Evolutionary conservation across 2,329 filamentous ascomycete genomes (phyloP), one percentile per base, ranked within the genome.

Genomic region (Pyrenophora teres): DNA sequence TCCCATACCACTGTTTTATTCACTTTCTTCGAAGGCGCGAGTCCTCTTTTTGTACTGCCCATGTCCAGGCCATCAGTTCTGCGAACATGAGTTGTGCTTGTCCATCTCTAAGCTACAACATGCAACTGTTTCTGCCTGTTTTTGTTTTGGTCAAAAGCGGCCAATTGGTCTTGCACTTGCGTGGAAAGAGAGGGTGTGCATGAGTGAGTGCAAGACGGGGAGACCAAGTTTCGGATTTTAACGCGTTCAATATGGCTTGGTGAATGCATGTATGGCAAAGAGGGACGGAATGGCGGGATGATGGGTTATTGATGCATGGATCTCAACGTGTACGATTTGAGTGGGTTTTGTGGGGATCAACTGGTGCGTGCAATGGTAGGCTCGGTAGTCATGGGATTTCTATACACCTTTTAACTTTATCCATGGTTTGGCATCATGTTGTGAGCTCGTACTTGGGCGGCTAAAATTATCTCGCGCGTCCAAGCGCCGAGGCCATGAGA

Each of bases 1-100:
- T 62, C 58, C 48, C 70, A 73, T 71, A 71, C 69, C 67, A 69
- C 58, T 58, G 65, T 59, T 67, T 57, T 59, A 51, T 60, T 56
- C 56, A 57, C 52, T 53, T 63, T 63, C 46, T 59, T 54, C 33
- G 55, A 56, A 59, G 52, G 53, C 46, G 52, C 50, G 51, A 56
- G 62, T 55, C 41, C 56, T 52, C 52, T 54, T 27, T 52, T 51
- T 23, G 36, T 47, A 48, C 21, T 57, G 46, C 56, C 21, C 16
- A 42, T 49, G 52, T 57, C 46, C 52, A 62, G 65, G 62, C 56
- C 46, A 66, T 62, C 59, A 64, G 58, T 65, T 68, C 62, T 60
- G 59, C 64, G 59, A 61, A 63, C 56, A 56, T 54, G 52, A 61
- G 55, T 58, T 57, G 49, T 52, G 52, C 52, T 53, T 55, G 49